Percentiles rank a stretch among this genome's conserved stretches.
These are phyloP conservation scores for Tilletia indica DNA, from an alignment of 1,284 basidiomycete genomes.

Conservation along the genomic window DNA sequence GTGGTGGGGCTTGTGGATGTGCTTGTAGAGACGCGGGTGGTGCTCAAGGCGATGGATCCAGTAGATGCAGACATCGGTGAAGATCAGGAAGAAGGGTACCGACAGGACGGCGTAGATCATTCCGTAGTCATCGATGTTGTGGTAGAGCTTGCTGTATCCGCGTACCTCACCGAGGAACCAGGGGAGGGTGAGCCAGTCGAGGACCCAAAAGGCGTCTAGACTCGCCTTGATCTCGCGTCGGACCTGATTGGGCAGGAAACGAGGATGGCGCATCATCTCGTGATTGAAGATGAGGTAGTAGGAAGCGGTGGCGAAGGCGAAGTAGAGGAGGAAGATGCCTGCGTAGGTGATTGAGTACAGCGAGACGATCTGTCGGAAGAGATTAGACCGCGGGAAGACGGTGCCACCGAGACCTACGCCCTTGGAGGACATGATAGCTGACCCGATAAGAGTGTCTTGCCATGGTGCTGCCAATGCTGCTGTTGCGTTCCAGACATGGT, in stretches of 20 bases:
- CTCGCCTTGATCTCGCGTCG: constrained; percentile 77
- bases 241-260: constrained; percentile 81
- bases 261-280: constrained; percentile 91
- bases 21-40: constrained; percentile 81
- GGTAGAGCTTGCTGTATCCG: constrained; percentile 79
- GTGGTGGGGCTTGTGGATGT: constrained; percentile 92
- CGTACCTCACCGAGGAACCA: constrained; percentile 91
- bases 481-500: constrained; percentile 32
- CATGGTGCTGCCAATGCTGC: constrained; percentile 26
- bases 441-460: constrained; percentile 7
- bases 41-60: constrained; percentile 93
- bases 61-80: constrained; percentile 89
- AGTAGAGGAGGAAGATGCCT: constrained; percentile 68
- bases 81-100: constrained; percentile 68
- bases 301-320: constrained; percentile 73
- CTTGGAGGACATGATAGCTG: constrained; percentile 16
- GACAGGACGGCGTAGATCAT: constrained; percentile 49
- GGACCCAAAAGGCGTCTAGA: constrained; percentile 71
- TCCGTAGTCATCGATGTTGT: constrained; percentile 64
- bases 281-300: constrained; percentile 91
- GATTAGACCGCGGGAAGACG: constrained; percentile 37
- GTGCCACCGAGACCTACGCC: background rate
- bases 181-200: constrained; percentile 73
- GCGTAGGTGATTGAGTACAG: constrained; percentile 72
- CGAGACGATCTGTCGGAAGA: constrained; percentile 70